Base-by-base conservation (phyloP, 2,329 filamentous ascomycete species). In the Fusarium lateritium region DNA sequence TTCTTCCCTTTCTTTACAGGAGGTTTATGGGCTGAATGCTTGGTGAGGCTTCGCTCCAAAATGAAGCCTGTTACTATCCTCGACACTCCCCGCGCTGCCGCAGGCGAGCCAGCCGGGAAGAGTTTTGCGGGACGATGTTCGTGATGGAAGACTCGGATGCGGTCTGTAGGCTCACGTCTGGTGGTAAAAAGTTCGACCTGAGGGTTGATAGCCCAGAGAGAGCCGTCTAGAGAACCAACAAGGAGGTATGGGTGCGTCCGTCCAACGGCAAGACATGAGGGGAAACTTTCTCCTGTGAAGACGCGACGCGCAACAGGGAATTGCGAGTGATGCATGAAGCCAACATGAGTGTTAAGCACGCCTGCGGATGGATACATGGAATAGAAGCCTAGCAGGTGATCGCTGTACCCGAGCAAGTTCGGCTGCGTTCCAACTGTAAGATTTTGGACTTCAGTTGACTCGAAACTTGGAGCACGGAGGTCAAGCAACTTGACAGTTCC, bases 331-430 rank as follows among this genome's bases (percentile, higher is more conserved):
- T 87, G 84, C 63, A 86, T 77, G 69, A 88, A 88, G 13, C 83
- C 83, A 24, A 89, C 74, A 31, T 83, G 83, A 3, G 84, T 84
- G 71, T 85, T 87, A 19, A 84, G 79, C 17, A 86, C 83, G 61
- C 84, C 85, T 4, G 84, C 83, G 0, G 84, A 85, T 4, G 87
- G 85, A 71, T 84, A 84, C 22, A 84, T 76, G 31, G 83, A 82
- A 59, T 85, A 82, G 76, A 85, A 89, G 7, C 86, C 86, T 54
- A 86, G 81, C 44, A 89, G 77, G 62, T 86, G 83, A 65, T 88
- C 85, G 74, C 81, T 84, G 82, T 86, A 89, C 21, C 81, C 78
- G 17, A 89, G 78, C 40, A 88, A 77, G 63, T 84, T 83, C 6
- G 85, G 83, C 63, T 88, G 85, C 65, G 86, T 84, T 61, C 79